These are phyloP conservation scores for Lecanoromycetidae sp. DNA, from an alignment of 2,329 filamentous ascomycete genomes.

Conservation along the genomic window DNA sequence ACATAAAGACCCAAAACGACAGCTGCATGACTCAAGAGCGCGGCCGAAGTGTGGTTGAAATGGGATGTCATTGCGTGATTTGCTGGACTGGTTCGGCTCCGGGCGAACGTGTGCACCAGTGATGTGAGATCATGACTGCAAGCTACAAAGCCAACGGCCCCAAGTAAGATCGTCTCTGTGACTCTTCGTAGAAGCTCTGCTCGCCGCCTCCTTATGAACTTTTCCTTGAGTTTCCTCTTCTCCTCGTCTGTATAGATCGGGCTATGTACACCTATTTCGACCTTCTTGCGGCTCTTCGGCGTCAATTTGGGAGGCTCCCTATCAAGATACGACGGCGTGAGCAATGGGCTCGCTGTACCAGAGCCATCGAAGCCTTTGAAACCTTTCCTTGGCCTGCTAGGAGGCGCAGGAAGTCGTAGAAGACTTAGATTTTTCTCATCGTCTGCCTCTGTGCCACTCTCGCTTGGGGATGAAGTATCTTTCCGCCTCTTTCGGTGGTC, in stretches of 20 bases:
- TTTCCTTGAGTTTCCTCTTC: slow-evolving; percentile 12
- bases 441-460: slow-evolving; percentile 89
- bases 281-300: slow-evolving; percentile 26
- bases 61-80: not conserved
- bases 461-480: slow-evolving; percentile 55
- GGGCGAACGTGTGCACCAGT: not conserved
- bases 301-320: slow-evolving; percentile 10
- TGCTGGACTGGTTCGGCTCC: not conserved
- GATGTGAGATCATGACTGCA: slow-evolving; percentile 21
- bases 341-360: slow-evolving; percentile 21
- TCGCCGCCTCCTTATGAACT: slow-evolving; percentile 24
- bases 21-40: slow-evolving; percentile 3
- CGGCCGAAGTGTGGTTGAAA: not conserved
- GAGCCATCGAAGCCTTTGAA: slow-evolving; percentile 46
- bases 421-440: slow-evolving; percentile 70
- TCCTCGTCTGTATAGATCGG: slow-evolving; percentile 20
- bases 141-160: slow-evolving; percentile 22
- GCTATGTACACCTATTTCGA: slow-evolving; percentile 22
- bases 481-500: slow-evolving; percentile 26
- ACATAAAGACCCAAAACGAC: slow-evolving; percentile 13
- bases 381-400: slow-evolving; percentile 62
- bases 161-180: slow-evolving; percentile 43
- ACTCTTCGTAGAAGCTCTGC: slow-evolving; percentile 36
- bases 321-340: slow-evolving; percentile 19
- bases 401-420: slow-evolving; percentile 72